Conservation (phyloP, 2,329 filamentous ascomycete genomes). For the Fusarium sp. region DNA sequence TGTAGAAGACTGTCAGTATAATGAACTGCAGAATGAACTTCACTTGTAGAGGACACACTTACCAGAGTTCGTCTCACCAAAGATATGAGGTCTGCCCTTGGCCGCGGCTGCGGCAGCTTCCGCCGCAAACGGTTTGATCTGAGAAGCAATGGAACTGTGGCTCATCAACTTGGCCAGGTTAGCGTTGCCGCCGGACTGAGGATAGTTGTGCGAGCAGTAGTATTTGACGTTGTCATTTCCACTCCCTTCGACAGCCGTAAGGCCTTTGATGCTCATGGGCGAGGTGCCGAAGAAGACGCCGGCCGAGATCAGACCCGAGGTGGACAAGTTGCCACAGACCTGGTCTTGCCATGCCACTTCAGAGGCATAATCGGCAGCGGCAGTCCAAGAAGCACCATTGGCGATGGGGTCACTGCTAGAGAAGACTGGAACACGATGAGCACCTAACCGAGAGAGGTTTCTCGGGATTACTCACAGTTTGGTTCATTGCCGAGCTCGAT, state of each 20-base stretch:
- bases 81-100: constrained; percentile 53
- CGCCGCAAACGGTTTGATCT: constrained; percentile 51
- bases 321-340: constrained; percentile 46
- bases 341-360: constrained; percentile 49
- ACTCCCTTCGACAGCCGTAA: constrained; percentile 52
- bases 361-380: constrained; percentile 48
- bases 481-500: constrained; percentile 70
- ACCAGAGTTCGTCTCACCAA: constrained; percentile 59
- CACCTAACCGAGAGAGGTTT: not conserved
- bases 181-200: constrained; percentile 50
- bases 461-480: constrained; percentile 56
- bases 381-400: constrained; percentile 44
- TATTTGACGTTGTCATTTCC: constrained; percentile 52
- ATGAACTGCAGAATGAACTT: not conserved
- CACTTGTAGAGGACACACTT: not conserved
- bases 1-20: constrained; percentile 11
- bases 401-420: constrained; percentile 37
- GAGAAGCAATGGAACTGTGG: constrained; percentile 53
- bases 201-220: constrained; percentile 61
- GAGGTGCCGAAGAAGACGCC: constrained; percentile 51
- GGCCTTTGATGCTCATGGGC: constrained; percentile 51
- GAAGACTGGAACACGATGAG: constrained; percentile 4
- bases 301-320: constrained; percentile 46
- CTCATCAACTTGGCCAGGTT: constrained; percentile 55
- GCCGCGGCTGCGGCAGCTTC: constrained; percentile 52